Conservation (phyloP, 2,329 filamentous ascomycete species). For the Pseudocercospora cruenta region DNA sequence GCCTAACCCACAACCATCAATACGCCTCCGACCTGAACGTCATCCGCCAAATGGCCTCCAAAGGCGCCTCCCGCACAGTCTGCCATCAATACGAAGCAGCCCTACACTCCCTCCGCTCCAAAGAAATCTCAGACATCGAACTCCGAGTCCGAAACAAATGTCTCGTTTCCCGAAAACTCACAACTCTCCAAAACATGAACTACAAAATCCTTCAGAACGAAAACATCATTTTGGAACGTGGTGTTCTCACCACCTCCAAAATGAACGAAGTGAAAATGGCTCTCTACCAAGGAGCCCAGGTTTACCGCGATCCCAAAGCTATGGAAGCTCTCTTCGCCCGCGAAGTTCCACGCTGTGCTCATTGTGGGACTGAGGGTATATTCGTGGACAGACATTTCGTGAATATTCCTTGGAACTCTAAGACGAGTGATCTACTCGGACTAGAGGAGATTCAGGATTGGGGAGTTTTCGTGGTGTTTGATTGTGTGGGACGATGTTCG, state of each 20-base stretch:
- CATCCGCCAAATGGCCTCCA: neutral
- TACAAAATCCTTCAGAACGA: constrained; percentile 12
- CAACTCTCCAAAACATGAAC: neutral
- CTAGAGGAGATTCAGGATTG: constrained; percentile 17
- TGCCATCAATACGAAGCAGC: neutral
- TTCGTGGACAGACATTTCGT: constrained; percentile 18
- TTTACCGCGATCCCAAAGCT: constrained; percentile 20
- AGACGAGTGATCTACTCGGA: constrained; percentile 1
- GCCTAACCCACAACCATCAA: neutral
- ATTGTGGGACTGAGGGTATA: constrained; percentile 7
- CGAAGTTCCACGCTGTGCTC: constrained; percentile 14
- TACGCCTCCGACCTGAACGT: neutral
- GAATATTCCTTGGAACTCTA: neutral
- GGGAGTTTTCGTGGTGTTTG: constrained; percentile 21
- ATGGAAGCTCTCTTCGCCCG: constrained; percentile 18
- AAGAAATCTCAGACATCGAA: neutral
- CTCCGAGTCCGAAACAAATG: neutral
- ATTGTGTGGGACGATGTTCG: constrained; percentile 2
- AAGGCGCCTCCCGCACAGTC: neutral
- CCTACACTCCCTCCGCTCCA: neutral
- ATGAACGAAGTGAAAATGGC: constrained; percentile 20
- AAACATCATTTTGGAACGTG: constrained; percentile 12
- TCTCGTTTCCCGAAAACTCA: neutral
- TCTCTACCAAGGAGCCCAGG: constrained; percentile 1
- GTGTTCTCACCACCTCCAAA: constrained; percentile 8